Evolutionary conservation across 768 basidiomycete species (phyloP).

Genomic region (Kwoniella sp.): DNA sequence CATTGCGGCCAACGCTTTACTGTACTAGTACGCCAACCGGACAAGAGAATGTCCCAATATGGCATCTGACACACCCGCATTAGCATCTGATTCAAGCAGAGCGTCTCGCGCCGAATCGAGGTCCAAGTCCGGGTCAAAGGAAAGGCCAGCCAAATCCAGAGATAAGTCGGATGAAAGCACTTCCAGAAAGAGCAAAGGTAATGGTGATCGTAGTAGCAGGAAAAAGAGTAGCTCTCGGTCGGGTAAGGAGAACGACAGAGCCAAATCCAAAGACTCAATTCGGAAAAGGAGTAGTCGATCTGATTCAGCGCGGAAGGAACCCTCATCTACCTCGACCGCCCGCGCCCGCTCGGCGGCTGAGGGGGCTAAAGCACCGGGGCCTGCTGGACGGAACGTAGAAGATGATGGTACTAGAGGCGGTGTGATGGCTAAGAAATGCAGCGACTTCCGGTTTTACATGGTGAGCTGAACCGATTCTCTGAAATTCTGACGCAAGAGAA

Average conservation of each 20-base stretch:
- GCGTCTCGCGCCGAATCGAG: background rate
- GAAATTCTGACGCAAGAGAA: background rate
- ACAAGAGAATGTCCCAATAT: background rate
- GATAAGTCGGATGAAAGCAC: background rate
- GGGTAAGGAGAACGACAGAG: background rate
- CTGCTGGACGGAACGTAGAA: background rate
- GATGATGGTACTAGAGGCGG: slow-evolving; percentile 5
- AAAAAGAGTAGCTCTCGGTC: background rate
- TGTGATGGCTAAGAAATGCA: slow-evolving; percentile 9
- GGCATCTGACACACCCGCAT: background rate
- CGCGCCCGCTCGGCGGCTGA: no score
- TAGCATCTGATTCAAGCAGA: background rate
- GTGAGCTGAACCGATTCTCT: no score
- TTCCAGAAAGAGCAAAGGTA: background rate
- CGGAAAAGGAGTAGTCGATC: background rate
- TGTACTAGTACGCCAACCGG: no score
- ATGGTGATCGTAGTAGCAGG: background rate
- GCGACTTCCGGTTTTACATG: slow-evolving; percentile 17
- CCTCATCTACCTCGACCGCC: background rate
- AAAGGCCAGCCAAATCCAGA: background rate
- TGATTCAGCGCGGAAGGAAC: background rate
- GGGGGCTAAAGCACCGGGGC: background rate
- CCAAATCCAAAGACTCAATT: no score
- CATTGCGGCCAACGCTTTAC: no score
- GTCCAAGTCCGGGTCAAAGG: background rate